Base-by-base conservation (phyloP, 768 basidiomycete genomes). In the Tylopilus sp. region DNA sequence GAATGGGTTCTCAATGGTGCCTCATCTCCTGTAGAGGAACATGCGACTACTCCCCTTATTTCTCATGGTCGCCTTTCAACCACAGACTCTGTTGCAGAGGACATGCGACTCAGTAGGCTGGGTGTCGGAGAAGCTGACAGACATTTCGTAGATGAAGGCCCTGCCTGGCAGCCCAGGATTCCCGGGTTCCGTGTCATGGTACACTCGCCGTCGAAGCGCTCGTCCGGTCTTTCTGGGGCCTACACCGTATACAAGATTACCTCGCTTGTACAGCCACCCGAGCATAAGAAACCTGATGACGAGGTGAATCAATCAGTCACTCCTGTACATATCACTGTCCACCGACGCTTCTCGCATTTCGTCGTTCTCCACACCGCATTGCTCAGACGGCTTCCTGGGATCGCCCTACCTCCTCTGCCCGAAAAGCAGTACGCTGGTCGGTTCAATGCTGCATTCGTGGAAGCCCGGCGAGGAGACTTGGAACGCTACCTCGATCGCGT, bases 281-380 rank as follows among this genome's bases (percentile, higher is more conserved):
- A 59, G 52, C 43, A 28, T 44, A 50, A 63, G 3, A 57, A 59
- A 2, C 55, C 53, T 4, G 58, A 60, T 4, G 60, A 59, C 12
- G 64, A 57, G 23, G 45, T 40, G n/a, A 13, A 53, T 21, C 56
- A 64, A 12, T 63, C 69, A 4, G 51, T 68, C 5, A 70, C 76
- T 2, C 72, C 81, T 1, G 72, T 77, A 10, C 73, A 81, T 28
- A 79, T 92, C 53, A 91, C 86, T 0, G 91, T 93, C 33, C 75
- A 86, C 33, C 78, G 91, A 11, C 83, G 91, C 7, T 95, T 88
- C 71, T 91, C 90, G 4, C 87, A 93, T 52, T 95, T 95, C 59
- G 81, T 85, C 23, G 76, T 84, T 44, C 75, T 95, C 26, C 86
- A 91, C 57, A 82, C 85, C 2, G 81, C 85, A 9, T 70, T 95